These are phyloP conservation scores for Aspergillus quadrilineatus DNA, from an alignment of 2,329 filamentous ascomycete genomes.

Conservation along the genomic window DNA sequence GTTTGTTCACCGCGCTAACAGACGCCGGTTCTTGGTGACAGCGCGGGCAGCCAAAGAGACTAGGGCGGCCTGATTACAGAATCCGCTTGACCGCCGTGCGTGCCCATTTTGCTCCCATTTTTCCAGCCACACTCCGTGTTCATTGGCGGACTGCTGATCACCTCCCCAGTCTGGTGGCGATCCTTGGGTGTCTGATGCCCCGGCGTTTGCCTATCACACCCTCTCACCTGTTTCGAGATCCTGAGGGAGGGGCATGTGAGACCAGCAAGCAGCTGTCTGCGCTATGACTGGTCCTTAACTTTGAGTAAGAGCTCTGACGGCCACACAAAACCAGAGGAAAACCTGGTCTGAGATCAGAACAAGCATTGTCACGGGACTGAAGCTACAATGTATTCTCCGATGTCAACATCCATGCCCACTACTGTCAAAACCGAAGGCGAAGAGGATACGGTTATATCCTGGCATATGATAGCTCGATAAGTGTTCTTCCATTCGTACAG, in stretches of 20 bases:
- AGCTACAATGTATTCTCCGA: background rate
- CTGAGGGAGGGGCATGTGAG: slow-evolving; percentile 6
- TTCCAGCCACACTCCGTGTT: slow-evolving; percentile 5
- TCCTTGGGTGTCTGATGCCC: slow-evolving; percentile 10
- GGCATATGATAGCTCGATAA: background rate
- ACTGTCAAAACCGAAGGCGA: background rate
- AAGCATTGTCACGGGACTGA: background rate
- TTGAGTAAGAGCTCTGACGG: background rate
- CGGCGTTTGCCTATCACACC: slow-evolving; percentile 10
- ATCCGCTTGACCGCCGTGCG: slow-evolving; percentile 9
- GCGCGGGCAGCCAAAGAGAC: background rate
- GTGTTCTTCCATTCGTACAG: background rate
- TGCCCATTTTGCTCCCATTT: slow-evolving; percentile 8
- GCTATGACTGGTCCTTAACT: background rate
- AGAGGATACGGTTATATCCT: background rate
- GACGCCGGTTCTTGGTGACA: background rate
- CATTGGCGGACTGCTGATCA: slow-evolving; percentile 8
- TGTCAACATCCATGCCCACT: background rate
- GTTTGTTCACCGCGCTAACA: slow-evolving; percentile 1
- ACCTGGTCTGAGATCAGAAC: background rate
- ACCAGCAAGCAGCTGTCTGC: background rate
- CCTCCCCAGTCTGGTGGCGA: slow-evolving; percentile 11
- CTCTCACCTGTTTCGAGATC: background rate
- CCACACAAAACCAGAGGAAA: background rate
- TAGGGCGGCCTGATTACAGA: background rate